Percentiles rank a stretch among this genome's conserved stretches.
Conservation (phyloP, 306 rosid genomes). For the Comarum palustre region DNA sequence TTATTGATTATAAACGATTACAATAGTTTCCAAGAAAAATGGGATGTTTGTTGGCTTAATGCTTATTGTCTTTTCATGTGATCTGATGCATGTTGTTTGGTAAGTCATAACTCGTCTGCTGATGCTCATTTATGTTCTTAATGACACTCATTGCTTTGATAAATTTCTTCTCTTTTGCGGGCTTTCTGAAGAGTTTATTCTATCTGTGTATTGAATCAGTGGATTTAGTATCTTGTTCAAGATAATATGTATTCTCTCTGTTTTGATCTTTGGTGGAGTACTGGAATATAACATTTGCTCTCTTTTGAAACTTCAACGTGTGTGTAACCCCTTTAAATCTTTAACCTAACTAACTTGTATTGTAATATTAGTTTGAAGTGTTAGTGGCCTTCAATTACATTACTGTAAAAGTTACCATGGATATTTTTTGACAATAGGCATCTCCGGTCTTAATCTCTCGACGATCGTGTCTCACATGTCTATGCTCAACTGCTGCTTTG, state of each 20-base stretch:
- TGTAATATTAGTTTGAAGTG: not conserved
- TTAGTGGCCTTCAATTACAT: not conserved
- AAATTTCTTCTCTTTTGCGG: not conserved
- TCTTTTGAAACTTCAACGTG: not conserved
- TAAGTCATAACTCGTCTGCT: not conserved
- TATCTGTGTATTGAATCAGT: not conserved
- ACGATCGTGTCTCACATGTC: slow-evolving; percentile 63
- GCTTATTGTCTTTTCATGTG: not conserved
- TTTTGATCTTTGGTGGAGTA: not conserved
- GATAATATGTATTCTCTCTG: not conserved
- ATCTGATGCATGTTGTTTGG: not conserved
- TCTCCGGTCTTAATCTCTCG: slow-evolving; percentile 47
- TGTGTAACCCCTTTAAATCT: no score
- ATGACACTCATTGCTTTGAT: not conserved
- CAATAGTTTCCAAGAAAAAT: not conserved
- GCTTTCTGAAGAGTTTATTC: not conserved
- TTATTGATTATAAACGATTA: not conserved
- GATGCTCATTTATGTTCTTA: not conserved
- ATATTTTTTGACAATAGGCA: slow-evolving; percentile 34
- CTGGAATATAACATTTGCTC: not conserved
- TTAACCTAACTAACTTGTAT: not conserved
- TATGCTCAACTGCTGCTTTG: slow-evolving; percentile 56
- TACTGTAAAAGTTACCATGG: not conserved
- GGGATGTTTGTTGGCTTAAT: not conserved
- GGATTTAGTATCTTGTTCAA: not conserved